Evolutionary conservation across 768 basidiomycete genomes (phyloP), one percentile per base, ranked within the genome.

Genomic region (Psilocybe tampanensis): DNA sequence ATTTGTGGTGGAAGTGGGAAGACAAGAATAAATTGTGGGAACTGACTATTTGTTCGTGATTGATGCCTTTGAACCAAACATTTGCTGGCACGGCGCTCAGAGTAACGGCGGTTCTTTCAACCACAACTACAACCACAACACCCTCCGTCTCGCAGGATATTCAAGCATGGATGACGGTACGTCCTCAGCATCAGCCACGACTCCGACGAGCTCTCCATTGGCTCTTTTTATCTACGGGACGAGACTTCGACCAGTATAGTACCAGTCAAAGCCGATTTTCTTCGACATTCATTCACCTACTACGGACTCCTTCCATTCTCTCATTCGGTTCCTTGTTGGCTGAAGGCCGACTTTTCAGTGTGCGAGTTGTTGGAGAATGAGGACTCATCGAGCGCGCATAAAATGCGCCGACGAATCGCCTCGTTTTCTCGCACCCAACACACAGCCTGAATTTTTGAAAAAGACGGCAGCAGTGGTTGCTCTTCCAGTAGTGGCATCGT

Each of bases 151-250:
- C 26, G 0, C 23, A 17, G 22, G 11, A 24, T 24, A 24, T n/a
- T 44, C 74, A 75, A 66, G 62, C 66, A 80, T 80, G 79, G 79
- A 80, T 78, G 78, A 89, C 86, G 88, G 88, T 89, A 89, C 88
- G 88, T 89, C 77, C 71, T 81, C 88, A 88, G 80, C 87, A 86
- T 86, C 85, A 82, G 77, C 85, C 76, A 78, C 86, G 79, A 75
- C 86, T 73, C 76, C 86, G 77, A 77, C 84, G 71, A 79, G 72
- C 74, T 75, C 75, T 77, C 65, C 72, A 68, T 71, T 75, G 73
- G 58, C 74, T 68, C 71, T 76, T 72, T 75, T 74, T 67, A 66
- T 69, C 66, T 67, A 66, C 71, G 68, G 66, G 61, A 72, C 67
- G 63, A 65, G 64, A 64, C 60, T 60, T 66, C 67, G 66, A 67